Percentiles rank a stretch among this genome's conserved stretches.
These are phyloP conservation scores for Hyphopichia wangnamkhiaoensis DNA, from an alignment of 1,139 yeast species.

Conservation along the genomic window DNA sequence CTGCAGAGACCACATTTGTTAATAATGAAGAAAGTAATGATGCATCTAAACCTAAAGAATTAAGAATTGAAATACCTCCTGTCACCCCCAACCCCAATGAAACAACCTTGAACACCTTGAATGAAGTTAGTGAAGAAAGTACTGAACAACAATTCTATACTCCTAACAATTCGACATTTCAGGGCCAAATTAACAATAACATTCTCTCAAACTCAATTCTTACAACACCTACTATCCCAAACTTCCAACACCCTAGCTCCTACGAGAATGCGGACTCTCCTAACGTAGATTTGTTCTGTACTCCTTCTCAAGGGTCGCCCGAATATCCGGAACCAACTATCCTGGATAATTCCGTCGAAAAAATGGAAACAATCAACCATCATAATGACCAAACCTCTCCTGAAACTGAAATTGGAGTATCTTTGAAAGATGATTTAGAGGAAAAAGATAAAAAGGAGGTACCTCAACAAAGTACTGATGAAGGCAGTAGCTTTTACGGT, in stretches of 20 bases:
- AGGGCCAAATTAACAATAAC: too few relatives aligned
- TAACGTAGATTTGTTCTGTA: not conserved
- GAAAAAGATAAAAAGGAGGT: too few relatives aligned
- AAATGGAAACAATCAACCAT: not conserved
- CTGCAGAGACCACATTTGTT: not conserved
- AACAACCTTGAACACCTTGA: conserved; percentile 12
- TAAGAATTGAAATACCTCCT: not conserved
- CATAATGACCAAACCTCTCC: not conserved
- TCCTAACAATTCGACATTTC: conserved; percentile 3
- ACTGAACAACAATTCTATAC: conserved; percentile 1
- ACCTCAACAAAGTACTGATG: too few relatives aligned
- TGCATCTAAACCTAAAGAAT: not conserved
- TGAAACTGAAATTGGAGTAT: not conserved
- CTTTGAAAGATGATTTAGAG: not conserved
- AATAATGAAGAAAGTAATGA: not conserved
- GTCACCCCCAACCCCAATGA: conserved; percentile 5
- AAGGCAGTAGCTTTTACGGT: too few relatives aligned
- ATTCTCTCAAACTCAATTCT: not conserved
- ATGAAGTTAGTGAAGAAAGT: conserved; percentile 13
- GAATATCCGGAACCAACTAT: conserved; percentile 6
- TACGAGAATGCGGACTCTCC: too few relatives aligned
- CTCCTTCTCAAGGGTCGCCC: conserved; percentile 3
- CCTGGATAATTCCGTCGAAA: conserved; percentile 1
- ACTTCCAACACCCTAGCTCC: not conserved
- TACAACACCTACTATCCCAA: not conserved